phyloP scores from a whole-genome alignment of 2,329 filamentous ascomycete genomes.

The Aspergillus alliaceus region DNA sequence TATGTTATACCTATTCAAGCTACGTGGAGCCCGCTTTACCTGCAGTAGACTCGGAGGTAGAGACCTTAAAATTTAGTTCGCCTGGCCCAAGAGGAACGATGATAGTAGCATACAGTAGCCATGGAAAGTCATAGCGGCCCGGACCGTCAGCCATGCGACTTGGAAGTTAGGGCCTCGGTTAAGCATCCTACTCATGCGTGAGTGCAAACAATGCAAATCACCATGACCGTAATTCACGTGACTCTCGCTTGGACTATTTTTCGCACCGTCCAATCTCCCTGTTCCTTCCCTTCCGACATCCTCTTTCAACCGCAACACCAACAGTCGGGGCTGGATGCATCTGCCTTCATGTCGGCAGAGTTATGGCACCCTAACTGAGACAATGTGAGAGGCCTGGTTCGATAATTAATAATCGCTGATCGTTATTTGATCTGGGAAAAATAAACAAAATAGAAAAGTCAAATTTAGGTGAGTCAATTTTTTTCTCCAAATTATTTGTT shows the following conservation, averaged over 20 bases:
- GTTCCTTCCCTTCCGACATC: slow-evolving; percentile 6
- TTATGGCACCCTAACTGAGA: background rate
- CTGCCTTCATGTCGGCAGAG: slow-evolving; percentile 14
- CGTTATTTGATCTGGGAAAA: background rate
- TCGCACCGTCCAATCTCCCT: slow-evolving; percentile 7
- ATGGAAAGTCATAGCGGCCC: slow-evolving; percentile 5
- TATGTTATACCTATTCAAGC: no score
- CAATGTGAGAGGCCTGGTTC: background rate
- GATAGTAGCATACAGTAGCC: background rate
- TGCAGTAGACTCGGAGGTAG: background rate
- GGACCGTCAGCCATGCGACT: slow-evolving; percentile 5
- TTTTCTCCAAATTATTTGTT: background rate
- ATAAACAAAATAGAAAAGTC: slow-evolving; percentile 3
- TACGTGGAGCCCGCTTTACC: no score
- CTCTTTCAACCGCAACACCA: background rate
- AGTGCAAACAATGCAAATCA: slow-evolving; percentile 13
- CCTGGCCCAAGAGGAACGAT: background rate
- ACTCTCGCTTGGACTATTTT: slow-evolving; percentile 8
- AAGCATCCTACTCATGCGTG: background rate
- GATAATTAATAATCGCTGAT: background rate
- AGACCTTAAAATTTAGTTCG: background rate
- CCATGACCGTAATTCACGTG: slow-evolving; percentile 10
- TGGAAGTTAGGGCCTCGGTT: background rate
- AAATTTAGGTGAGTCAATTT: slow-evolving; percentile 18
- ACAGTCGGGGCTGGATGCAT: background rate